Conservation (phyloP, 495 filamentous ascomycete species). For the Penicillium crystallinum region DNA sequence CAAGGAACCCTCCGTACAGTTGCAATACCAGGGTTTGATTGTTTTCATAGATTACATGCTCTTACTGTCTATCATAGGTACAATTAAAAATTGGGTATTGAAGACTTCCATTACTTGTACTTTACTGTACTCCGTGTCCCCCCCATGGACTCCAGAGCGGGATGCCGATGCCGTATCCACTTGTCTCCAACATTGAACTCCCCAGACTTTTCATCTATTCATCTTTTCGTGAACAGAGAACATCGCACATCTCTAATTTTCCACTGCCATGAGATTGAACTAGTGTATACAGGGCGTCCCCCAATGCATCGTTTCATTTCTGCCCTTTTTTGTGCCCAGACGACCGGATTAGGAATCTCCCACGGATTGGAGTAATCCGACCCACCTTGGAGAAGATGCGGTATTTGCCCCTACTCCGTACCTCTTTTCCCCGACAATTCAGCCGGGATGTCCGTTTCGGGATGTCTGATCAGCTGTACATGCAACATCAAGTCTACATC, state of each 20-base stretch:
- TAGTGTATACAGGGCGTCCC: too few relatives aligned
- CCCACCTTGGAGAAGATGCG: conserved; percentile 4
- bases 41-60: too few relatives aligned
- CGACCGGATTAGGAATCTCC: background rate
- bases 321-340: too few relatives aligned
- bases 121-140: too few relatives aligned
- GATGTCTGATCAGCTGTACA: background rate
- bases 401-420: background rate
- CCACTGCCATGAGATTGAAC: too few relatives aligned
- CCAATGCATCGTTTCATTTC: too few relatives aligned
- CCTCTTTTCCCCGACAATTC: background rate
- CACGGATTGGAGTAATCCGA: conserved; percentile 2
- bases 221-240: too few relatives aligned
- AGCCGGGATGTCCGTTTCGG: conserved; percentile 17
- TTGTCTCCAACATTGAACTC: background rate
- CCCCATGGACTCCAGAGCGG: background rate
- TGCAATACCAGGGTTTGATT: background rate
- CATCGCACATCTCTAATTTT: too few relatives aligned
- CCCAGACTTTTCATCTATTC: too few relatives aligned
- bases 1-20: background rate
- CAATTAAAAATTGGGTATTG: too few relatives aligned
- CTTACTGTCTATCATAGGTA: too few relatives aligned
- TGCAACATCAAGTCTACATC: conserved; percentile 17
- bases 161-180: conserved; percentile 19
- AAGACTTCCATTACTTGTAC: too few relatives aligned